phyloP scores from a whole-genome alignment of 768 basidiomycete genomes.

The Mycena vulgaris region DNA sequence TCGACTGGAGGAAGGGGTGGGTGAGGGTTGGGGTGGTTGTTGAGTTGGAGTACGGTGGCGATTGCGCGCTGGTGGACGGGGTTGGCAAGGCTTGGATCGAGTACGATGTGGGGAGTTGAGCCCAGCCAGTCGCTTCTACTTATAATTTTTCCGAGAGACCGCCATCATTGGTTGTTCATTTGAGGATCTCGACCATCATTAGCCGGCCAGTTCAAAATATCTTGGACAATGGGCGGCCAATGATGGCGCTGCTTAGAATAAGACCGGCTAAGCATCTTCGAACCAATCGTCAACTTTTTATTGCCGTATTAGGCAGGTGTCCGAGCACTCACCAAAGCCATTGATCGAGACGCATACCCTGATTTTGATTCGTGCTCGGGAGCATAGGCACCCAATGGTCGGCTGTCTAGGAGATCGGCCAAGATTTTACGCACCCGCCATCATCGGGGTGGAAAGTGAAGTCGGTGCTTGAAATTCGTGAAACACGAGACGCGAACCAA shows the following conservation, averaged over 20 bases:
- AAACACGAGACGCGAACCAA: no score
- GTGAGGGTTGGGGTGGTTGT: not conserved
- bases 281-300: constrained; percentile 16
- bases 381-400: not conserved
- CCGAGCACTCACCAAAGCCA: constrained; percentile 16
- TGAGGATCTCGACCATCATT: no score
- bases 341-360: not conserved
- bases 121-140: not conserved
- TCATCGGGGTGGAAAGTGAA: not conserved
- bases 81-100: constrained; percentile 1
- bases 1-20: no score
- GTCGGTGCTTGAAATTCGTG: no score
- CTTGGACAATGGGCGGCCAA: no score
- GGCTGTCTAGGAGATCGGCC: not conserved
- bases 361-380: not conserved
- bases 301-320: constrained; percentile 27
- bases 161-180: constrained; percentile 21
- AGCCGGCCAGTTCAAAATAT: constrained; percentile 11
- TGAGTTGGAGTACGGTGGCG: constrained; percentile 2
- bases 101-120: not conserved
- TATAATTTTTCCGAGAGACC: constrained; percentile 1
- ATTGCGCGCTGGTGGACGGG: constrained; percentile 2
- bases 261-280: no score
- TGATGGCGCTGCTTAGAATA: no score
- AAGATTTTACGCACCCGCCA: not conserved